These are phyloP conservation scores for Phytophthora ohioensis DNA, from an alignment of 352 stramenopile genomes.

Conservation along the genomic window DNA sequence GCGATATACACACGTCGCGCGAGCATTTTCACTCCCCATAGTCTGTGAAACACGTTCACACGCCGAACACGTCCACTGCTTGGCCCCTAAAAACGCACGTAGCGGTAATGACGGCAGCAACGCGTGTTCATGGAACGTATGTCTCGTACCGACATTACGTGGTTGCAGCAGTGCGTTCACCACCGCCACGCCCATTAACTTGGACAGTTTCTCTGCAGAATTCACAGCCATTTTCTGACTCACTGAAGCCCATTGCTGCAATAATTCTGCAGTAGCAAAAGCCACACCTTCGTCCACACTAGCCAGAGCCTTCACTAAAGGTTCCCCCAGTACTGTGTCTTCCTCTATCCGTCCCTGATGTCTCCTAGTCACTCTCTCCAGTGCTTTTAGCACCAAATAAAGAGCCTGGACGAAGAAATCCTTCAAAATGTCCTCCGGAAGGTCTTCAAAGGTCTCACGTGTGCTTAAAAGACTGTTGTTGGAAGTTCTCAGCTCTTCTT, in stretches of 20 bases:
- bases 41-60: constrained; percentile 46
- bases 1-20: constrained; percentile 47
- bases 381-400: constrained; percentile 29
- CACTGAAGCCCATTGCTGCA: constrained; percentile 39
- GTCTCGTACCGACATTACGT: constrained; percentile 32
- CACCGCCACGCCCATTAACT: constrained; percentile 34
- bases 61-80: constrained; percentile 51
- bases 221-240: constrained; percentile 24
- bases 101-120: constrained; percentile 44
- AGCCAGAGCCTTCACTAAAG: constrained; percentile 1
- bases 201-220: constrained; percentile 21
- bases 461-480: not conserved
- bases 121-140: constrained; percentile 54
- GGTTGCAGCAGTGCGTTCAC: constrained; percentile 54
- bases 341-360: constrained; percentile 11
- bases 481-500: not conserved
- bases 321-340: constrained; percentile 1
- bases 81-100: constrained; percentile 41
- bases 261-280: constrained; percentile 36
- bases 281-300: constrained; percentile 46
- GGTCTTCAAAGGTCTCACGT: constrained; percentile 30
- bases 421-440: constrained; percentile 13
- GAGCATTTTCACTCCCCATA: constrained; percentile 18
- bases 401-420: constrained; percentile 34
- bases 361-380: constrained; percentile 27